phyloP scores from a whole-genome alignment of 345 rosid species.

The Gynandropsis gynandra region DNA sequence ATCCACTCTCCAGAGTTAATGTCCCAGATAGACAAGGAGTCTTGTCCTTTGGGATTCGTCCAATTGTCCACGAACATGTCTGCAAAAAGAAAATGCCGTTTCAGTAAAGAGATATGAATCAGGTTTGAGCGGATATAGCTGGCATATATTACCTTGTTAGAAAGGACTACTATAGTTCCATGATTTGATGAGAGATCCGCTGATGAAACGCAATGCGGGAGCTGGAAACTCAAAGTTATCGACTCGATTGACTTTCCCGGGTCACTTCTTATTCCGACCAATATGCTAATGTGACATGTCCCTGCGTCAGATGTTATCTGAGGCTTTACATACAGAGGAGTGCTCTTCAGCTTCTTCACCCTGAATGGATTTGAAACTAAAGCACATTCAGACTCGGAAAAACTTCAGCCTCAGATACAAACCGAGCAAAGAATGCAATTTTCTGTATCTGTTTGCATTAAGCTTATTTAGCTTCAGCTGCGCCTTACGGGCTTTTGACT shows the following conservation, averaged over 20 bases:
- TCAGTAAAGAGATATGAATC: not conserved
- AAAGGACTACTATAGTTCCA: constrained; percentile 67
- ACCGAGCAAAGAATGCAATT: not conserved
- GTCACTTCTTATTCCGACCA: constrained; percentile 79
- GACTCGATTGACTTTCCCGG: constrained; percentile 82
- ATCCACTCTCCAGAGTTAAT: constrained; percentile 46
- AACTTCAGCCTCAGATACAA: not conserved
- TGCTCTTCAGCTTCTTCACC: constrained; percentile 76
- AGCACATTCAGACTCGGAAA: not conserved
- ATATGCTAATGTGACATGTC: constrained; percentile 54
- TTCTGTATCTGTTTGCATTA: not conserved
- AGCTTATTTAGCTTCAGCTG: not conserved
- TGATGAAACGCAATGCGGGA: constrained; percentile 66
- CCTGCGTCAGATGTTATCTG: constrained; percentile 78
- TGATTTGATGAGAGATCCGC: constrained; percentile 88
- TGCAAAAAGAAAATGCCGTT: constrained; percentile 24
- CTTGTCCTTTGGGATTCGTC: constrained; percentile 75
- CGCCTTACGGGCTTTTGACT: not conserved
- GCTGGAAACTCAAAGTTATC: constrained; percentile 60
- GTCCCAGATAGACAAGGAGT: constrained; percentile 77
- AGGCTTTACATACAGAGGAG: constrained; percentile 82
- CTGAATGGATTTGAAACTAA: constrained; percentile 28
- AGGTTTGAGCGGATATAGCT: not conserved
- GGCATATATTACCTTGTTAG: constrained; percentile 55
- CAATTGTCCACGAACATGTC: constrained; percentile 84